These are phyloP conservation scores for Boletus vinaceobasis DNA, from an alignment of 768 basidiomycete species.

Conservation along the genomic window DNA sequence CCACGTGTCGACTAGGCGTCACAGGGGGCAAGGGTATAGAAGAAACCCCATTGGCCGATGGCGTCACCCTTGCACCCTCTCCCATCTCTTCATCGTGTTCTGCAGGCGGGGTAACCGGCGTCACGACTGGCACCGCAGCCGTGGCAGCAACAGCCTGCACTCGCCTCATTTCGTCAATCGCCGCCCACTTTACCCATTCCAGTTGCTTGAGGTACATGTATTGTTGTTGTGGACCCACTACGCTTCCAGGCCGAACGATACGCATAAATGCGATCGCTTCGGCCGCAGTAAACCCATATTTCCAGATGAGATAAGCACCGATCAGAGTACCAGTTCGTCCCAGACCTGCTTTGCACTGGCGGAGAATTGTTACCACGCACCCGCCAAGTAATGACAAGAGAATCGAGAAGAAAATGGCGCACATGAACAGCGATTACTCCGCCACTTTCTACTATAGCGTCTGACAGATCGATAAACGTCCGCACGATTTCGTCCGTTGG, in stretches of 20 bases:
- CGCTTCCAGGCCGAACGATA: conserved; percentile 90
- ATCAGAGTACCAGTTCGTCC: conserved; percentile 96
- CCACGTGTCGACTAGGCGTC: conserved; percentile 76
- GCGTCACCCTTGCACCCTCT: conserved; percentile 40
- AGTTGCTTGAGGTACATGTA: conserved; percentile 94
- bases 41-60: conserved; percentile 20
- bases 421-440: conserved; percentile 89
- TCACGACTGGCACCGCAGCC: conserved; percentile 48
- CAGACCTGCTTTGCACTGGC: conserved; percentile 91
- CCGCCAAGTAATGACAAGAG: conserved; percentile 10
- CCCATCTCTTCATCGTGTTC: conserved; percentile 66
- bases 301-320: conserved; percentile 98
- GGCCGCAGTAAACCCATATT: conserved; percentile 93
- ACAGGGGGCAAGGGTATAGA: conserved; percentile 57
- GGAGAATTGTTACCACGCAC: conserved; percentile 19
- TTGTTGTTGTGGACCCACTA: conserved; percentile 91
- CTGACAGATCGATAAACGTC: conserved; percentile 83
- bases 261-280: conserved; percentile 99
- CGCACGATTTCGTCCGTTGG: conserved; percentile 94
- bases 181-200: conserved; percentile 93
- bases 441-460: conserved; percentile 69
- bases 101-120: conserved; percentile 78
- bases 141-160: conserved; percentile 41
- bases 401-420: conserved; percentile 31
- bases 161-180: conserved; percentile 69